phyloP scores from a whole-genome alignment of 441 rosid species.

The Macaranga tanarius region DNA sequence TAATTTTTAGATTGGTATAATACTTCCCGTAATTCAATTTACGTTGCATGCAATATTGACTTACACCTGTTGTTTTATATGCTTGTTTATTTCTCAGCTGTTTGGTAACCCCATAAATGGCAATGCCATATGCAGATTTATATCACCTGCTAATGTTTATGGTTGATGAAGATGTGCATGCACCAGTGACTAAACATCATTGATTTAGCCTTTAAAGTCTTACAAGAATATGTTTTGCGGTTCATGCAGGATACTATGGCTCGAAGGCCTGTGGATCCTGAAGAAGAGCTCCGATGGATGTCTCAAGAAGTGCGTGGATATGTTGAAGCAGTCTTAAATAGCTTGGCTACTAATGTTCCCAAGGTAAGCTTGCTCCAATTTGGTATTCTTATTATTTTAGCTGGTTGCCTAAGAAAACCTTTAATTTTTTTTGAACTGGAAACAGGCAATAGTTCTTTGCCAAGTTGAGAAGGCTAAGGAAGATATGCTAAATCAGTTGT shows the following conservation, averaged over 20 bases:
- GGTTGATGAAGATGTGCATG: background rate
- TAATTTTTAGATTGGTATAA: background rate
- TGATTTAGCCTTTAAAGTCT: background rate
- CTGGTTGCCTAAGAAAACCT: slow-evolving; percentile 10
- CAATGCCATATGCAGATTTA: background rate
- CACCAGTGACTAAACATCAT: background rate
- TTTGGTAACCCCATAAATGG: background rate
- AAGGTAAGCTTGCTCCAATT: slow-evolving; percentile 48
- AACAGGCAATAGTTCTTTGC: slow-evolving; percentile 98
- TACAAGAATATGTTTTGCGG: background rate
- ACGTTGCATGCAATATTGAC: background rate
- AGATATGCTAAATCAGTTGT: slow-evolving; percentile 95
- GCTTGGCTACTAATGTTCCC: slow-evolving; percentile 99
- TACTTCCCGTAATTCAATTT: background rate
- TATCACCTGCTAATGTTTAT: background rate
- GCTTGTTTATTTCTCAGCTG: background rate
- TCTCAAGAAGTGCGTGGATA: slow-evolving; percentile 99
- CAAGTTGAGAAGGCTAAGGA: slow-evolving; percentile 99
- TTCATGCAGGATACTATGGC: slow-evolving; percentile 75
- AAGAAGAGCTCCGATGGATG: slow-evolving; percentile 99
- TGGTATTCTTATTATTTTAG: slow-evolving; percentile 8
- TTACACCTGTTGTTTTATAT: background rate
- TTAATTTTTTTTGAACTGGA: slow-evolving; percentile 18
- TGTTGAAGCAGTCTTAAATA: slow-evolving; percentile 98
- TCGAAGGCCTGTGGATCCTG: slow-evolving; percentile 94